Base-by-base conservation (phyloP, 768 basidiomycete species). In the Russula dissimulans region DNA sequence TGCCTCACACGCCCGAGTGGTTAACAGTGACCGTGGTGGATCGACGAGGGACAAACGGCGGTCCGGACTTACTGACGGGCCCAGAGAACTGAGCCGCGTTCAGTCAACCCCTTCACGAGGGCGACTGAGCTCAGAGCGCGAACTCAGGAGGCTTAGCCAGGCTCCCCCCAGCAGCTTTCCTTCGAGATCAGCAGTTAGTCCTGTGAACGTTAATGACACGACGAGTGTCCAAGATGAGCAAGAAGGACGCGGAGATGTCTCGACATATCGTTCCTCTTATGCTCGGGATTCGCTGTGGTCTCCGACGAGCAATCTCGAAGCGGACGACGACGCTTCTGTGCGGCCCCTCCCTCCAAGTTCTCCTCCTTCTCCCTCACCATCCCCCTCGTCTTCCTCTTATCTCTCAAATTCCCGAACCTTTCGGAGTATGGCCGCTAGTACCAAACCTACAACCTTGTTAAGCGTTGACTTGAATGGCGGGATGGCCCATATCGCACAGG, bases 371-470 rank as follows among this genome's bases (percentile, higher is more conserved):
- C 92, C 92, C 4, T 87, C 90, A 0, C 90, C 87, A 3, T 92
- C 89, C 3, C 83, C 81, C 56, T 91, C 86, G 3, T 91, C 89
- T 1, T 89, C 89, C 0, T 90, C 89, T 1, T 87, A 90, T 71
- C 79, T 91, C 31, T 91, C 91, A 5, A 81, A 89, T 66, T 81
- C 89, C 15, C 81, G 85, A 56, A 91, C 89, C 0, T 91, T 92
- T 72, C 80, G 82, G 67, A 90, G 88, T 68, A 85, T 87, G 68
- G 83, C 87, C 31, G 90, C 88, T 6, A 91, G 88, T 67, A 98
- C 95, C 12, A 97, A 97, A 71, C 95, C 93, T 2, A 98, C 95
- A 5, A 98, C 95, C 0, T 73, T 97, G 29, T 77, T 97, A n/a
- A 92, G 89, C 66, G 82, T 95, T 62, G 95, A 97, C 68, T 71